Conservation (phyloP, 140 eudicot genomes). For the Flaveria floridana region DNA sequence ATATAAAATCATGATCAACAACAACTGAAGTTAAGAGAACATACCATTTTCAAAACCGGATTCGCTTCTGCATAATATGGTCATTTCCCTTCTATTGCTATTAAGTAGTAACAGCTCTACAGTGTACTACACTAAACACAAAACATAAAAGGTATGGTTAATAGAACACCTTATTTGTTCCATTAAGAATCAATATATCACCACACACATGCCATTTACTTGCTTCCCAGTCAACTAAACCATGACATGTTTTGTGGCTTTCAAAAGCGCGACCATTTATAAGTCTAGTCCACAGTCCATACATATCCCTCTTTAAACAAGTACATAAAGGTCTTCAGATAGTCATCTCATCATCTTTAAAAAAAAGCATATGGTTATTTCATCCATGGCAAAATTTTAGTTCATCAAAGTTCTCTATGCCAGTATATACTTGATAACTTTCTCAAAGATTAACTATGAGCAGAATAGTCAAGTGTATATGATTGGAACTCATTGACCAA, state of each 20-base stretch:
- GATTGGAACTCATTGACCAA: neutral
- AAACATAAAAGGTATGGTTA: neutral
- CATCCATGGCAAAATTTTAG: neutral
- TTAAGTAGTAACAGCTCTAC: conserved; percentile 33
- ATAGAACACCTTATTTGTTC: conserved; percentile 8
- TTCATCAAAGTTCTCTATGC: conserved; percentile 1
- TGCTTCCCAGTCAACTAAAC: conserved; percentile 1
- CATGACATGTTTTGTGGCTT: neutral
- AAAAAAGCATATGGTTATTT: conserved; percentile 1
- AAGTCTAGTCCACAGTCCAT: conserved; percentile 13
- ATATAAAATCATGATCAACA: conserved; percentile 14
- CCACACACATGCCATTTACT: conserved; percentile 10
- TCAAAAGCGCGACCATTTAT: conserved; percentile 1
- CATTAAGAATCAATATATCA: neutral
- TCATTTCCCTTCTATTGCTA: conserved; percentile 35
- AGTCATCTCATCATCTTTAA: conserved; percentile 7
- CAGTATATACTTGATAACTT: neutral
- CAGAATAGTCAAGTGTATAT: neutral
- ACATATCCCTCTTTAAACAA: neutral
- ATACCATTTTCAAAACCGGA: conserved; percentile 28
- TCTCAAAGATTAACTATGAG: neutral
- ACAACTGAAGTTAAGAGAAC: neutral
- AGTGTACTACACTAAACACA: conserved; percentile 30
- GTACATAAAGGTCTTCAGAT: neutral
- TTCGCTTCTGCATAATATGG: conserved; percentile 28